Base-by-base conservation (phyloP, 805 yeast species). In the Clavispora carvajalis region DNA sequence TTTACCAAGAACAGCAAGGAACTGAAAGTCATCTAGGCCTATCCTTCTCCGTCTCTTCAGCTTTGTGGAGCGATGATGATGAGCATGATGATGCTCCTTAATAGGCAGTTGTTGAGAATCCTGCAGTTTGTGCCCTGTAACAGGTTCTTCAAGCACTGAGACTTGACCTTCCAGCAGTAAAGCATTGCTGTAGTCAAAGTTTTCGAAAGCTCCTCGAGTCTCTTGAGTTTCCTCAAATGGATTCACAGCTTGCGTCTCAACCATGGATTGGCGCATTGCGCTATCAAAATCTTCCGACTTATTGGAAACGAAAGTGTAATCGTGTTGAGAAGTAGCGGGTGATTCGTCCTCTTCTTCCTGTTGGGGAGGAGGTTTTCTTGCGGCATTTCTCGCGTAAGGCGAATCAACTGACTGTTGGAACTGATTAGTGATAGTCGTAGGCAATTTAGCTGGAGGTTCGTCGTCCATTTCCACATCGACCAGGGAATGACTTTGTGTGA, bases 11-110 rank as follows among this genome's bases (percentile, higher is more conserved):
- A 93, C 99, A 8, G 97, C 95, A 51, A 93, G 66, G 57, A 93
- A 85, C 52, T 87, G 84, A 73, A 93, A 93, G 63, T 93, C 98
- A 60, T 93, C 98, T 42, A 93, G 73, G 0, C 99, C 97, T 41
- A 90, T 79, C 61, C 81, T 83, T 54, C 84, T 79, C 51, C 87
- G 79, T 52, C 66, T 67, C 43, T 53, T 63, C 13, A 55, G 47
- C 42, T 55, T 63, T 16, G 53, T 59, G 2, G 59, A 48, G n/a
- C 59, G 48, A 12, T 33, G 33, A 19, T 25, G 40, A 19, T 22
- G 30, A 19, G n/a, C 25, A 15, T 15, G 18, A 28, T 28, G 31
- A 7, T 28, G 18, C 5, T 15, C 31, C 9, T 16, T 10, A 8
- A 19, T 7, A 6, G 31, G 11, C 9, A 15, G 31, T 28, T 28